phyloP scores from a whole-genome alignment of 345 rosid species.

The Euphorbia lathyris region DNA sequence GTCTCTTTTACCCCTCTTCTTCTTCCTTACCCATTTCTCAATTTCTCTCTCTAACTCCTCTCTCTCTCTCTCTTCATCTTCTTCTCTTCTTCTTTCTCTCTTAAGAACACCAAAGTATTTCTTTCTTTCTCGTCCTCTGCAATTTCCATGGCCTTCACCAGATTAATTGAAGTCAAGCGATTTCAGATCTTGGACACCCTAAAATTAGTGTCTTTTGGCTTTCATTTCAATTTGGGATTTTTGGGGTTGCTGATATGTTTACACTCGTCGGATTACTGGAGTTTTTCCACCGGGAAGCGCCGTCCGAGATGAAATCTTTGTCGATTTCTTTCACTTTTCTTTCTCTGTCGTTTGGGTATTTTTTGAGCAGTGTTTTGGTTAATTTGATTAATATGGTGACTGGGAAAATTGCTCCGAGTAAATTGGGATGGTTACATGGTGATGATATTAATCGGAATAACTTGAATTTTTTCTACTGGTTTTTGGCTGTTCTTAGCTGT shows the following conservation, averaged over 20 bases:
- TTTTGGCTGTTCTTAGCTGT: constrained; percentile 24
- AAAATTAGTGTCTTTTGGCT: constrained; percentile 22
- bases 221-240: constrained; percentile 27
- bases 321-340: constrained; percentile 28
- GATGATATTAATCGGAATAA: constrained; percentile 12
- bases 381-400: constrained; percentile 18
- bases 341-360: constrained; percentile 27
- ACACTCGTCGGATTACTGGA: constrained; percentile 33
- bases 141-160: constrained; percentile 28
- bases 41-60: too few species aligned
- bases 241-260: constrained; percentile 36
- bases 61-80: too few species aligned
- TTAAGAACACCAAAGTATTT: too few species aligned
- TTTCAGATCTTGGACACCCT: background rate
- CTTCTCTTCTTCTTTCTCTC: too few species aligned
- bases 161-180: constrained; percentile 16
- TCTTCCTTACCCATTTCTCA: too few species aligned
- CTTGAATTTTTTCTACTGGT: constrained; percentile 29
- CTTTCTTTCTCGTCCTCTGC: constrained; percentile 26
- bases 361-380: constrained; percentile 27
- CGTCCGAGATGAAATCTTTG: constrained; percentile 30
- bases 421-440: constrained; percentile 29
- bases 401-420: constrained; percentile 12
- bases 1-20: too few species aligned
- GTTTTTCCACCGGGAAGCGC: constrained; percentile 36